Percentiles rank a stretch among this genome's conserved stretches.
Conservation (phyloP, 805 yeast species). For the Hagleromyces aurorensis region DNA sequence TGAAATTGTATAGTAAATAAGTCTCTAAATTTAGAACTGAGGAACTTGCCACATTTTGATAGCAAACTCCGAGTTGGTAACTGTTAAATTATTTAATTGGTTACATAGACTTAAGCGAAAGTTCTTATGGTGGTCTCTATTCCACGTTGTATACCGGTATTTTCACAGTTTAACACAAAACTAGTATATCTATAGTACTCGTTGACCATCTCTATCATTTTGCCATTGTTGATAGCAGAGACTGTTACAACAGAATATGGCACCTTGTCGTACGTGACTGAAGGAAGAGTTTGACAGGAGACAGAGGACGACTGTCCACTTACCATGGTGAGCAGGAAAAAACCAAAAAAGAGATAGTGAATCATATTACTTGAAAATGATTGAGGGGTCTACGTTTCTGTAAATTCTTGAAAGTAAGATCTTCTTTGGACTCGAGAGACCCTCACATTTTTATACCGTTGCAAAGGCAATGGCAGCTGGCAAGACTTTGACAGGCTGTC, state of each 20-base stretch:
- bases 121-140: too few relatives aligned
- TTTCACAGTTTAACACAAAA: conserved; percentile 21
- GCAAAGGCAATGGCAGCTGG: neutral
- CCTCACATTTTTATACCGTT: conserved; percentile 1
- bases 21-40: too few relatives aligned
- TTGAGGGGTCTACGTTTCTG: too few relatives aligned
- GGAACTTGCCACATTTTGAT: too few relatives aligned
- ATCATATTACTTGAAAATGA: conserved; percentile 1
- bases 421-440: conserved; percentile 1
- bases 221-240: conserved; percentile 14
- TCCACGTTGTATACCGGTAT: too few relatives aligned
- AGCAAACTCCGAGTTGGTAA: too few relatives aligned
- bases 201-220: conserved; percentile 13
- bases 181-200: conserved; percentile 21
- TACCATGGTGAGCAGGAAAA: neutral
- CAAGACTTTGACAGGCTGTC: too few relatives aligned
- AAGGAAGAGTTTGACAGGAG: conserved; percentile 19
- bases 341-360: neutral
- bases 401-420: conserved; percentile 2
- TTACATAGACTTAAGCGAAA: too few relatives aligned
- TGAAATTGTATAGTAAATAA: too few relatives aligned
- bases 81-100: too few relatives aligned
- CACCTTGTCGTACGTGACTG: conserved; percentile 16
- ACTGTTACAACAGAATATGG: conserved; percentile 20
- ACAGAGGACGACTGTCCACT: too few relatives aligned